Base-by-base conservation (phyloP, 1,284 basidiomycete species). In the Rhodofomes roseus region DNA sequence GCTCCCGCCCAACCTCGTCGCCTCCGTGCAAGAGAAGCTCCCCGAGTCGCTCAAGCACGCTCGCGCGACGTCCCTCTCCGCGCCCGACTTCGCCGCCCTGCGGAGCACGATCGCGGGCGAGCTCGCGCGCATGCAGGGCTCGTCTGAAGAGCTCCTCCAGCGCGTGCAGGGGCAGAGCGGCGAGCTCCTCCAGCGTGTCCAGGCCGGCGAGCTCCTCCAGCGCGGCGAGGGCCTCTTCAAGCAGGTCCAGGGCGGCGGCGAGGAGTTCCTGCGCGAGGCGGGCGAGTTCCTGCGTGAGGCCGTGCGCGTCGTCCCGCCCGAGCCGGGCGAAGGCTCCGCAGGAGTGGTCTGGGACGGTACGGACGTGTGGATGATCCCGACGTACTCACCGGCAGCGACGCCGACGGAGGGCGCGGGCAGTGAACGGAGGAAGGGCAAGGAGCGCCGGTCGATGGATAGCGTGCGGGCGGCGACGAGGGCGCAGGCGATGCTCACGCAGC, bases 271-370 rank as follows among this genome's bases (percentile, higher is more conserved):
- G 31, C 81, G 85, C 44, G 88, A 89, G 61, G 87, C 92, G 5
- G 83, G 88, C 18, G 88, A 88, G 58, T 91, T 87, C 58, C 73
- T 94, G 34, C 85, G 85, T 59, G 92, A 95, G 54, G 93, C 93
- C 12, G 92, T 97, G 66, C 92, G 92, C 71, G 88, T 97, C 55
- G 79, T 97, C 9, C 95, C 95, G 0, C 94, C 94, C 0, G 87
- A 90, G 44, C 81, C 80, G 40, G 74, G 14, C 70, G 7, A 46
- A 8, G 70, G 70, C 18, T 14, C 50, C 18, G 72, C 77, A 8
- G 81, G 79, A 2, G 68, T 89, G 37, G 71, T 85, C 51, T 93
- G 91, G 90, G 91, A 94, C 71, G 92, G 91, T 0, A 77, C 85
- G n/a, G 91, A 94, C 69, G 82, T 93, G 68, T 94, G 92, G 84